phyloP scores from a whole-genome alignment of 2,329 filamentous ascomycete genomes.

The Triangularia setosa region DNA sequence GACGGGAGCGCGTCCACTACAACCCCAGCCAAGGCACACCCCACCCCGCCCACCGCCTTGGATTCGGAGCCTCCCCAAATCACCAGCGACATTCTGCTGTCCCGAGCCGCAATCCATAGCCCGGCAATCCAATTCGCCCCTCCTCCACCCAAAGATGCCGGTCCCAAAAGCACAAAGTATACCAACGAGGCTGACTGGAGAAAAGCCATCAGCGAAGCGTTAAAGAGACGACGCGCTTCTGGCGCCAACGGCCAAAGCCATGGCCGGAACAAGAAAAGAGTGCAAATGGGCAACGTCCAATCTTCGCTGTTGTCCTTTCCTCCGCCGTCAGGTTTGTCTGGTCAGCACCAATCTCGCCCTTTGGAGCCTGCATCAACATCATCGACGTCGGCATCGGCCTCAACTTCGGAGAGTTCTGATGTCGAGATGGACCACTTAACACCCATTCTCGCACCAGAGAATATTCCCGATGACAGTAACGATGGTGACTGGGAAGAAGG shows the following conservation, averaged over 20 bases:
- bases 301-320: background rate
- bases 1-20: background rate
- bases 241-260: slow-evolving; percentile 19
- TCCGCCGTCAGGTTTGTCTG: background rate
- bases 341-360: background rate
- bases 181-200: background rate
- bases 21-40: background rate
- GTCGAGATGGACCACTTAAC: background rate
- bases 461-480: background rate
- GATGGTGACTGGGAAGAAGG: background rate
- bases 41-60: background rate
- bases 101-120: background rate
- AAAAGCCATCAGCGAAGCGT: slow-evolving; percentile 4
- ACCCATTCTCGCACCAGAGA: background rate
- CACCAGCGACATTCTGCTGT: slow-evolving; percentile 19
- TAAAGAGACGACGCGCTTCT: slow-evolving; percentile 23
- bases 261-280: slow-evolving; percentile 20
- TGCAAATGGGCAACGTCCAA: slow-evolving; percentile 10
- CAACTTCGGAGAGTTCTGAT: background rate
- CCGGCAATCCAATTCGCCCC: background rate
- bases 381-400: background rate
- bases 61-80: slow-evolving; percentile 17
- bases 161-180: background rate
- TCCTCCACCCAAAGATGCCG: background rate
- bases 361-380: background rate